Evolutionary conservation across 495 filamentous ascomycete genomes (phyloP).

Genomic region (Talaromyces nanjingensis): DNA sequence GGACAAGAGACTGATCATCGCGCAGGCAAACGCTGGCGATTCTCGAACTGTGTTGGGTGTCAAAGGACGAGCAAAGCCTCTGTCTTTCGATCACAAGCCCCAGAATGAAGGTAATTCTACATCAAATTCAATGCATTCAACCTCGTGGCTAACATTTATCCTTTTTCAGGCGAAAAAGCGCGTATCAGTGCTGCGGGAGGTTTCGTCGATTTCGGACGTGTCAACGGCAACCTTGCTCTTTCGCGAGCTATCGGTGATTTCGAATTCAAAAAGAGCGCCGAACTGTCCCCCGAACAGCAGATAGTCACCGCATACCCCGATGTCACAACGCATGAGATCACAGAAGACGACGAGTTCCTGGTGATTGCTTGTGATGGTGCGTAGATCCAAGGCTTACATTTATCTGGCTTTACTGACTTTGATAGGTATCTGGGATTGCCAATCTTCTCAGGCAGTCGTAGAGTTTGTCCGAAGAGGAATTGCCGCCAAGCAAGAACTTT

Average conservation of each 20-base stretch:
- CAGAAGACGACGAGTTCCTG: conserved; percentile 92
- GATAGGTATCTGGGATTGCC: conserved; percentile 98
- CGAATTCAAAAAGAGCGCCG: conserved; percentile 98
- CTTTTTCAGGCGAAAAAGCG: conserved; percentile 76
- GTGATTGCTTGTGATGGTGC: conserved; percentile 95
- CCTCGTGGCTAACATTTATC: conserved; percentile 11
- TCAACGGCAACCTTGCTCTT: conserved; percentile 96
- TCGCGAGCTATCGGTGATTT: conserved; percentile 98
- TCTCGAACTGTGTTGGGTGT: conserved; percentile 90
- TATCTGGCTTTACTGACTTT: not conserved
- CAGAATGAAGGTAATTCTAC: conserved; percentile 79
- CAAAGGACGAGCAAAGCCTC: conserved; percentile 91
- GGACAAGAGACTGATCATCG: conserved; percentile 12
- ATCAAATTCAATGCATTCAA: not conserved
- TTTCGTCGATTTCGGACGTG: conserved; percentile 96
- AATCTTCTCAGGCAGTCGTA: conserved; percentile 93
- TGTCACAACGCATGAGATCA: conserved; percentile 81
- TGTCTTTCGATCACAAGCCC: conserved; percentile 97
- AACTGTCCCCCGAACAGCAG: conserved; percentile 91
- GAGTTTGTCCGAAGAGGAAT: conserved; percentile 96
- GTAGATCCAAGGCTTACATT: conserved; percentile 17
- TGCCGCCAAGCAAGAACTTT: conserved; percentile 86
- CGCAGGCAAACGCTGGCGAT: conserved; percentile 90
- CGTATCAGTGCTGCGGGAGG: conserved; percentile 92
- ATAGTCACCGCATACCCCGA: conserved; percentile 97